Evolutionary conservation across 805 yeast genomes (phyloP), one percentile per base, ranked within the genome.

Genomic region (Hanseniaspora nectarophila): DNA sequence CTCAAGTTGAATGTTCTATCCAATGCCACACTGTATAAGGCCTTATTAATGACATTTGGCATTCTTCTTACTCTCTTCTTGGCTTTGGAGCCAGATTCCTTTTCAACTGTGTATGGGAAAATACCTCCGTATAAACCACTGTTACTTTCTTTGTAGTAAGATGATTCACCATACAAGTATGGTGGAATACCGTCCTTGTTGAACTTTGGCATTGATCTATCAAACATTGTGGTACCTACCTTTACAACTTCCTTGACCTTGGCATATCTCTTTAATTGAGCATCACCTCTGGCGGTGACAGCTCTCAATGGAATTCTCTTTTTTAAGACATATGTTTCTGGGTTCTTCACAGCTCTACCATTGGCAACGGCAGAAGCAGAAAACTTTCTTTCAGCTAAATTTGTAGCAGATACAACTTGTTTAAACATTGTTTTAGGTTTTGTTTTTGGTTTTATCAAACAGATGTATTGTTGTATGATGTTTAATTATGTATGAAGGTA

Each of bases 101-200:
- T 76, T 67, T 86, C 78, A 59, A 95, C 94, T 56, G 80, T 75
- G 57, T 78, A 80, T 47, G 85, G 76, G 62, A 82, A 82, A 53
- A 84, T 77, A 15, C 96, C 98, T 23, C 97, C 99, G 64, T 77
- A 90, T 39, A 92, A 73, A 5, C 97, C 98, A 48, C 81, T 70
- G 65, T 90, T 86, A 59, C 89, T 80, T 67, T 88, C 83, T 64
- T 88, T 88, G 71, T 80, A 90, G 56, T 78, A 74, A 50, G 71
- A 68, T 2, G 96, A 75, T 54, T 84, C 88, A 26, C 90, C 90
- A 67, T 82, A 90, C 49, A 85, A 81, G 63, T 84, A 84, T 9
- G 73, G 80, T 10, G 92, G 92, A 5, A 49, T 15, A 2, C 43
- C 53, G 18, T 40, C 23, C 10, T 29, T 20, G 18, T 49, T 33